Conservation (phyloP, 192 early-diverging fungal species). For the Podila epicladia region DNA sequence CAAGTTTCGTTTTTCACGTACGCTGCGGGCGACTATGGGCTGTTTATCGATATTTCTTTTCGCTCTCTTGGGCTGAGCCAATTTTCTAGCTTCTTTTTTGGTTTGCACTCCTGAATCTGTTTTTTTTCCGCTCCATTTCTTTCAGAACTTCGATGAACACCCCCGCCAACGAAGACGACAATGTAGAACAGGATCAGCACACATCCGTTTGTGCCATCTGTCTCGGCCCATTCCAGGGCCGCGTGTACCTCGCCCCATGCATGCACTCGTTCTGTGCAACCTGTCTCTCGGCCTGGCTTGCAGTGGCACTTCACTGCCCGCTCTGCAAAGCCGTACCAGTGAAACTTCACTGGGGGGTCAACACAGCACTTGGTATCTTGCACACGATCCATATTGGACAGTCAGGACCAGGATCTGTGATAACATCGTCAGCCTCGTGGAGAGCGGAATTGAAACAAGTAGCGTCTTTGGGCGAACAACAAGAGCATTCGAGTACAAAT, state of each 20-base stretch:
- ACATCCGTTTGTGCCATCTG: constrained; percentile 26
- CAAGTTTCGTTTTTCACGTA: too few species aligned
- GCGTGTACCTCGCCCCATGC: constrained; percentile 37
- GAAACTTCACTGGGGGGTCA: constrained; percentile 23
- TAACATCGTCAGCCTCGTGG: not conserved
- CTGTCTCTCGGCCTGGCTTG: constrained; percentile 34
- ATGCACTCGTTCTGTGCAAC: constrained; percentile 39
- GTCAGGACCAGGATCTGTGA: not conserved
- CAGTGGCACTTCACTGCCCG: constrained; percentile 14
- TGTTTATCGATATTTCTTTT: too few species aligned
- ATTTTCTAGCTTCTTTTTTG: too few species aligned
- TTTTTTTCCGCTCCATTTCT: too few species aligned
- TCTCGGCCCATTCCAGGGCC: constrained; percentile 7
- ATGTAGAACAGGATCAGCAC: not conserved
- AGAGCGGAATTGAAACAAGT: not conserved
- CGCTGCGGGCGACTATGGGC: too few species aligned
- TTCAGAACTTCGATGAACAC: too few species aligned
- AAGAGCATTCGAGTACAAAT: too few species aligned
- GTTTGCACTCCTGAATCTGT: too few species aligned
- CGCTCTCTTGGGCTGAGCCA: too few species aligned
- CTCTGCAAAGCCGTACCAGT: constrained; percentile 25
- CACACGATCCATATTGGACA: constrained; percentile 11
- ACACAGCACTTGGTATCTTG: constrained; percentile 21
- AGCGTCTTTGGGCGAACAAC: not conserved
- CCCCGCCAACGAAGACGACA: not conserved